Evolutionary conservation across 2,329 filamentous ascomycete species (phyloP).

Genomic region (Apiospora aurea): DNA sequence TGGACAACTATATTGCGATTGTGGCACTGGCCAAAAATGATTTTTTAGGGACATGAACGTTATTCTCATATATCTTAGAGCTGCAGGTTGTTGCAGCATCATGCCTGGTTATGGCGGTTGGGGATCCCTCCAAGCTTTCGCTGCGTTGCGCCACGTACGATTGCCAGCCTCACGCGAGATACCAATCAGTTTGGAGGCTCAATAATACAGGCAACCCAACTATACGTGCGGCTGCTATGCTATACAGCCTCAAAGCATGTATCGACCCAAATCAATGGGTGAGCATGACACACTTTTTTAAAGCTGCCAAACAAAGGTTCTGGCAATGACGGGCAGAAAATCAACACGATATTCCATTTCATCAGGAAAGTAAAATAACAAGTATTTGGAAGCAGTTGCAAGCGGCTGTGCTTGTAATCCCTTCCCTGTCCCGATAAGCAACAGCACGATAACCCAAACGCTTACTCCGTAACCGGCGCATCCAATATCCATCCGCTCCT

Average conservation of each 20-base stretch:
- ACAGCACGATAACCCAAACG: background rate
- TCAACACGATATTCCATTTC: background rate
- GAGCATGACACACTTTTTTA: background rate
- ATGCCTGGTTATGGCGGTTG: too few species aligned
- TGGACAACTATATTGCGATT: too few species aligned
- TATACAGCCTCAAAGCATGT: background rate
- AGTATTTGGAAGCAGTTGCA: background rate
- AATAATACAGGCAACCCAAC: background rate
- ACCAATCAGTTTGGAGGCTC: too few species aligned
- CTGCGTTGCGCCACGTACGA: too few species aligned
- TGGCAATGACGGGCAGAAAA: background rate
- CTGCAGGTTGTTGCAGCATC: too few species aligned
- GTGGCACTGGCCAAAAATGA: too few species aligned
- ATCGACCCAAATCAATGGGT: background rate
- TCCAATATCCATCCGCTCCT: slow-evolving; percentile 7
- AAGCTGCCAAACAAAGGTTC: background rate
- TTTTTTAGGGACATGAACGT: too few species aligned
- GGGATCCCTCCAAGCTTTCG: too few species aligned
- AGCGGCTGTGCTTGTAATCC: background rate
- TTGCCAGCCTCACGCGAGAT: too few species aligned
- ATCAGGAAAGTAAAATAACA: background rate
- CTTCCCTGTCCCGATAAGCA: background rate
- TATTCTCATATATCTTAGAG: too few species aligned
- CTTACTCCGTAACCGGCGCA: slow-evolving; percentile 1
- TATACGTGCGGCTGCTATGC: background rate